phyloP scores from a whole-genome alignment of 78 protist genomes.

The Dictyostelium brefeldianum region DNA sequence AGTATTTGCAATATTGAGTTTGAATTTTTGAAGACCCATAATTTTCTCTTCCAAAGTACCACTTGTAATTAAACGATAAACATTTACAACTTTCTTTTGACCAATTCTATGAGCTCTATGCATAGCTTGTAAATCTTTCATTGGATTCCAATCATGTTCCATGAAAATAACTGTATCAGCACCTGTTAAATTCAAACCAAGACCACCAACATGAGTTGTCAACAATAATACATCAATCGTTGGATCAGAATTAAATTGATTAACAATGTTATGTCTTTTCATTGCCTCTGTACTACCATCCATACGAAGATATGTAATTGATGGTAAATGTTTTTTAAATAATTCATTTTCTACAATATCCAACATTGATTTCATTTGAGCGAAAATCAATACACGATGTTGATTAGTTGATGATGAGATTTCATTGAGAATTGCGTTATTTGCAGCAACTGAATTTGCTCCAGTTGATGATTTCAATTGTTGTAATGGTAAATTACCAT shows the following conservation, averaged over 20 bases:
- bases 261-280: slow-evolving; percentile 89
- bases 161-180: slow-evolving; percentile 98
- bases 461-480: not conserved
- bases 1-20: slow-evolving; percentile 90
- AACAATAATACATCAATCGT: slow-evolving; percentile 94
- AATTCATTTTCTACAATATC: slow-evolving; percentile 91
- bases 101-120: slow-evolving; percentile 98
- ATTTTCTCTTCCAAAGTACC: slow-evolving; percentile 96
- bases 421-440: not conserved
- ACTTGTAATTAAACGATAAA: slow-evolving; percentile 95
- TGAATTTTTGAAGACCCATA: slow-evolving; percentile 97
- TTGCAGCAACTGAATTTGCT: not conserved
- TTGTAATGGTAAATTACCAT: not conserved
- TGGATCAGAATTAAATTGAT: slow-evolving; percentile 94
- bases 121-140: slow-evolving; percentile 97
- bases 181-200: slow-evolving; percentile 98
- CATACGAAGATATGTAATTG: slow-evolving; percentile 90
- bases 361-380: slow-evolving; percentile 91
- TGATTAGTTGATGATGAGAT: slow-evolving; percentile 15
- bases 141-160: slow-evolving; percentile 99
- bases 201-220: slow-evolving; percentile 98
- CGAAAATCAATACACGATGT: slow-evolving; percentile 94
- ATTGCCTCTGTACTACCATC: slow-evolving; percentile 88
- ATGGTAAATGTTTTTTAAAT: slow-evolving; percentile 86
- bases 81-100: slow-evolving; percentile 95